Conservation (phyloP, 164 flowering plant species). For the Berberis vulgaris region DNA sequence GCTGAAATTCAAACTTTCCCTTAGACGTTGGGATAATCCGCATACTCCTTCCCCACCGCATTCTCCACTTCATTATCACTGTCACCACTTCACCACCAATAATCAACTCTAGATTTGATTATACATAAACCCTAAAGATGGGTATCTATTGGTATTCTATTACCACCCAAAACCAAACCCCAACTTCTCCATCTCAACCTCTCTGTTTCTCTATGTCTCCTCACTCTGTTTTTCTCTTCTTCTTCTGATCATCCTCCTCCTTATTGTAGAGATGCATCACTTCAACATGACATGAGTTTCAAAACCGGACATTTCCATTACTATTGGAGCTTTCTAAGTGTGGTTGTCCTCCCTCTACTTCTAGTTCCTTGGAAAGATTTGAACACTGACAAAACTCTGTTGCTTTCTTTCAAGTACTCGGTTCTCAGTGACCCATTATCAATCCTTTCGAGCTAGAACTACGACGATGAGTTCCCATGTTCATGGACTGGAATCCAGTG, state of each 20-base stretch:
- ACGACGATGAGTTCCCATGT: conserved; percentile 59
- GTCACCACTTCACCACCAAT: too few relatives aligned
- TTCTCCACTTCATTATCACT: too few relatives aligned
- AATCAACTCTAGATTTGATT: too few relatives aligned
- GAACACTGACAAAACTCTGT: conserved; percentile 47
- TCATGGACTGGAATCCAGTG: conserved; percentile 75
- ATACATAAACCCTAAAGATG: too few relatives aligned
- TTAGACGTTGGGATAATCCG: too few relatives aligned
- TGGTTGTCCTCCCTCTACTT: conserved; percentile 6
- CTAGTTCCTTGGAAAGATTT: conserved; percentile 29
- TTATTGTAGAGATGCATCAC: conserved; percentile 21
- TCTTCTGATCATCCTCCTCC: neutral
- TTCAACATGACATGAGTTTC: conserved; percentile 29
- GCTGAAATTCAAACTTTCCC: too few relatives aligned
- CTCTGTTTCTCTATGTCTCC: neutral
- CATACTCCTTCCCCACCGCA: too few relatives aligned
- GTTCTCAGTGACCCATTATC: conserved; percentile 54
- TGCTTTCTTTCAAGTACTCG: conserved; percentile 69
- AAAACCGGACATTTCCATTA: conserved; percentile 13
- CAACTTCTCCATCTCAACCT: too few relatives aligned
- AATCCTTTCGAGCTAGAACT: conserved; percentile 48
- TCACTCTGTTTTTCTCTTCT: conserved; percentile 5
- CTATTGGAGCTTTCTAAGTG: conserved; percentile 16
- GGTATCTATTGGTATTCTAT: too few relatives aligned
- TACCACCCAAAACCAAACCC: too few relatives aligned